Evolutionary conservation across 768 basidiomycete species (phyloP).

Genomic region (Rhodotorula diobovata): DNA sequence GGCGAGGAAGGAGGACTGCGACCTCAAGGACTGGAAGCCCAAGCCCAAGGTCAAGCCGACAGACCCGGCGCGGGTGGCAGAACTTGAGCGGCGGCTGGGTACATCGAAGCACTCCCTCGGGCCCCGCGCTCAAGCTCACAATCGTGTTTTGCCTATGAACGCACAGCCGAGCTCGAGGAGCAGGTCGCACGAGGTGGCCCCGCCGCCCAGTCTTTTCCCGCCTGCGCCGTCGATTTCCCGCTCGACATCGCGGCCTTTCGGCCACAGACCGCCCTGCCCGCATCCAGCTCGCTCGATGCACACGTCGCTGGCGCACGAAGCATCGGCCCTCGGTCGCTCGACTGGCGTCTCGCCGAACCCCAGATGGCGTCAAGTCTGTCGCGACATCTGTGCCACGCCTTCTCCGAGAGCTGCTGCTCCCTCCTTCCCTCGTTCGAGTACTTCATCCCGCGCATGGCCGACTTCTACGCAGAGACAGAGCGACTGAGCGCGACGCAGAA

Average conservation of each 20-base stretch:
- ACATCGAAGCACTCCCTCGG: neutral
- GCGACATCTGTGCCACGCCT: slow-evolving; percentile 7
- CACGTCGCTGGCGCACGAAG: too few species aligned
- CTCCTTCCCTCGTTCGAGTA: slow-evolving; percentile 7
- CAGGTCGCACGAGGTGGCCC: neutral
- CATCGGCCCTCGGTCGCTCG: slow-evolving; percentile 7
- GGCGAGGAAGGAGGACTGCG: slow-evolving; percentile 11
- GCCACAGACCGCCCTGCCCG: neutral
- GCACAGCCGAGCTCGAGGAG: slow-evolving; percentile 10
- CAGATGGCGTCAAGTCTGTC: slow-evolving; percentile 6
- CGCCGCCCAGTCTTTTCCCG: neutral
- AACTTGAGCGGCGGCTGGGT: slow-evolving; percentile 14
- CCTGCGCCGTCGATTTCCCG: neutral
- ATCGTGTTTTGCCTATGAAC: neutral
- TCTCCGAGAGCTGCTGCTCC: slow-evolving; percentile 15
- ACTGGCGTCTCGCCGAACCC: slow-evolving; percentile 21
- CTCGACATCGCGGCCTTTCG: neutral
- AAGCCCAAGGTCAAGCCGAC: slow-evolving; percentile 3
- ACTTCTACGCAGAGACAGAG: neutral
- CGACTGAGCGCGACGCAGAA: neutral
- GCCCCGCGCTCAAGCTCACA: neutral
- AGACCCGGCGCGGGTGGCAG: slow-evolving; percentile 2
- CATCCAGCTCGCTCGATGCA: neutral
- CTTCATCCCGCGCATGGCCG: neutral
- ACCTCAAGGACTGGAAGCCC: slow-evolving; percentile 6